Evolutionary conservation across 2,329 filamentous ascomycete species (phyloP).

Genomic region (Fusarium sacchari): DNA sequence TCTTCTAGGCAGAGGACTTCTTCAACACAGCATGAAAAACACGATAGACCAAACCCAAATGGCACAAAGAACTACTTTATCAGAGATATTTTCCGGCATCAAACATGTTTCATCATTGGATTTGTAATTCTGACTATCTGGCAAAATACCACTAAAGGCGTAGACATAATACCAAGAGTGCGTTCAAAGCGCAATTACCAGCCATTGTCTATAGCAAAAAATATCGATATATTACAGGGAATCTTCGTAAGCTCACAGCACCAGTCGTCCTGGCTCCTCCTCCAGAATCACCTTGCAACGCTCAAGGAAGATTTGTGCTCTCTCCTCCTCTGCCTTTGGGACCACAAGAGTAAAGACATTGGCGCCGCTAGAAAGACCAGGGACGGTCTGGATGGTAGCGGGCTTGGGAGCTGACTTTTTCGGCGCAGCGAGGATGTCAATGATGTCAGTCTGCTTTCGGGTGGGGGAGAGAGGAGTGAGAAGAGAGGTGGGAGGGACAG

Average conservation of each 20-base stretch:
- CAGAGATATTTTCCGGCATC: not conserved
- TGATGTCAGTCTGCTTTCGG: constrained; percentile 70
- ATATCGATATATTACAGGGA: constrained; percentile 47
- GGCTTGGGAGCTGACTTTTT: constrained; percentile 43
- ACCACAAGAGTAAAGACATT: constrained; percentile 88
- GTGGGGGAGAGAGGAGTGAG: constrained; percentile 46
- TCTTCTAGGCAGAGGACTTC: not conserved
- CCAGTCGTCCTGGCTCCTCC: constrained; percentile 78
- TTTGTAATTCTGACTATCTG: constrained; percentile 20
- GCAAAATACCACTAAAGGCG: constrained; percentile 9
- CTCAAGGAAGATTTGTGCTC: constrained; percentile 84
- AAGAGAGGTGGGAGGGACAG: constrained; percentile 59
- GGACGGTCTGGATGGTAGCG: constrained; percentile 48
- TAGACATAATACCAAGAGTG: constrained; percentile 29
- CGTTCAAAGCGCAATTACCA: constrained; percentile 33
- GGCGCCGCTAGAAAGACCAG: constrained; percentile 63
- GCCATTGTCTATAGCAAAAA: constrained; percentile 42
- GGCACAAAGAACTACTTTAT: not conserved
- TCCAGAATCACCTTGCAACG: constrained; percentile 87
- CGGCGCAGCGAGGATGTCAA: constrained; percentile 76
- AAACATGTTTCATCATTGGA: constrained; percentile 23
- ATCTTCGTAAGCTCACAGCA: constrained; percentile 60
- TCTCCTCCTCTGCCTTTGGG: constrained; percentile 80
- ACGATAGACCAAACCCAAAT: not conserved
- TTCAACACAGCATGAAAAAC: not conserved